Base-by-base conservation (phyloP, 1,284 basidiomycete species). In the Ustilago tritici region DNA sequence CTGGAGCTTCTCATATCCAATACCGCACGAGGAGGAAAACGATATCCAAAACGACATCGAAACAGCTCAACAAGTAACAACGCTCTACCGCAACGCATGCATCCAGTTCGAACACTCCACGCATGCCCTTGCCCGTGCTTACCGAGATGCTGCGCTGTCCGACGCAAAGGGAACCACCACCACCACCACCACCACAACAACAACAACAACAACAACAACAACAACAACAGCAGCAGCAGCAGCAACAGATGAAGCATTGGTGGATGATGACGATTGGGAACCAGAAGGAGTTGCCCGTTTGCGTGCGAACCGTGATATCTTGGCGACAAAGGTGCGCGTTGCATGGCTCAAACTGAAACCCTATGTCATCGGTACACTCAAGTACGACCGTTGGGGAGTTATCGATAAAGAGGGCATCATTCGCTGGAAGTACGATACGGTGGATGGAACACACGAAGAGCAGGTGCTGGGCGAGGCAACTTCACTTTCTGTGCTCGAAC, bases 251-350 rank as follows among this genome's bases (percentile, higher is more conserved):
- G 54, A 56, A 17, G 53, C 15, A 9, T 41, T 53, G 11, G 70
- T 49, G n/a, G 74, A 78, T 19, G 73, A 81, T n/a, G 62, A 76
- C 1, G 75, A 77, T 11, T 70, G 69, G 65, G 70, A 76, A 41
- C 72, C 75, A 19, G 67, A 75, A 36, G 69, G 78, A 5, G 68
- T 65, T 2, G 68, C 70, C 15, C 65, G 65, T 49, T 55, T 82
- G 53, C 68, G 76, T 10, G 82, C 82, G 12, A 78, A 78, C 34
- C 71, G 82, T 10, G 82, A 83, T 35, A 79, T 84, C 10, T 23
- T 81, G 47, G 82, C 82, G n/a, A 84, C 81, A 31, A 74, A 76
- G 28, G 68, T 84, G 50, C 69, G 82, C 9, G 81, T 84, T 0
- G 78, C 80, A 12, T 84, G 80, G 78, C 62, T 84, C 35, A 73